Percentiles rank a stretch among this genome's conserved stretches.
Evolutionary conservation across 306 rosid genomes (phyloP).

Genomic region (Cicer cuneatum): DNA sequence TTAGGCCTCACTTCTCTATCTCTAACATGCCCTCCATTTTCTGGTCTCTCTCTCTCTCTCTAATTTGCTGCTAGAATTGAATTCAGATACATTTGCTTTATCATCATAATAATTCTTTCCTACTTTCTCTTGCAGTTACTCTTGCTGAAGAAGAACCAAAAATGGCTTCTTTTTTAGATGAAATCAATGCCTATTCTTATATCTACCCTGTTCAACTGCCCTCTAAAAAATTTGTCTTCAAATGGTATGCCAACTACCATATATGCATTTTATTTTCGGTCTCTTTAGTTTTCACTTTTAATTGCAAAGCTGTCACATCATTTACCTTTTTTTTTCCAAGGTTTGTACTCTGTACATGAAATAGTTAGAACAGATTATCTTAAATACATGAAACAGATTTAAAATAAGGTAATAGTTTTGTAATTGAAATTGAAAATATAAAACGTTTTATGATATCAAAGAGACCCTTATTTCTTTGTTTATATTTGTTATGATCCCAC

Average conservation of each 20-base stretch:
- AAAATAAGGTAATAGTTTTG: neutral
- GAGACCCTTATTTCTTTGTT: conserved; percentile 5
- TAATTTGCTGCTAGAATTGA: neutral
- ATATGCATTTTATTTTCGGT: neutral
- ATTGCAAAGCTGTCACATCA: neutral
- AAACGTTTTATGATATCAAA: neutral
- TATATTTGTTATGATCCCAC: neutral
- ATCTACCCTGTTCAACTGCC: conserved; percentile 76
- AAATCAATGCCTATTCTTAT: conserved; percentile 82
- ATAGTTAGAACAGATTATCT: neutral
- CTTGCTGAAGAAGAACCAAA: conserved; percentile 73
- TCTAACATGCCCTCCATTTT: conserved; percentile 48
- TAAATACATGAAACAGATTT: neutral
- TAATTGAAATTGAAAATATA: neutral
- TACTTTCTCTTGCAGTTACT: conserved; percentile 56
- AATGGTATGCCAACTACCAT: conserved; percentile 64
- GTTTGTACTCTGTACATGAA: neutral
- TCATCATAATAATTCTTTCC: conserved; percentile 14
- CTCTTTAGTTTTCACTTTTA: neutral
- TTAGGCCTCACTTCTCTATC: conserved; percentile 63
- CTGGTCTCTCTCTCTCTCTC: conserved; percentile 1
- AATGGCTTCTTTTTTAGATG: conserved; percentile 71
- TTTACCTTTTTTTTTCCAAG: neutral
- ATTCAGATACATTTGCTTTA: conserved; percentile 24
- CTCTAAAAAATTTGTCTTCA: conserved; percentile 69